A percentile compares a stretch with the other conserved stretches of the same genome.
Conservation (phyloP, 1,284 basidiomycete species). For the Fomes fomentarius region DNA sequence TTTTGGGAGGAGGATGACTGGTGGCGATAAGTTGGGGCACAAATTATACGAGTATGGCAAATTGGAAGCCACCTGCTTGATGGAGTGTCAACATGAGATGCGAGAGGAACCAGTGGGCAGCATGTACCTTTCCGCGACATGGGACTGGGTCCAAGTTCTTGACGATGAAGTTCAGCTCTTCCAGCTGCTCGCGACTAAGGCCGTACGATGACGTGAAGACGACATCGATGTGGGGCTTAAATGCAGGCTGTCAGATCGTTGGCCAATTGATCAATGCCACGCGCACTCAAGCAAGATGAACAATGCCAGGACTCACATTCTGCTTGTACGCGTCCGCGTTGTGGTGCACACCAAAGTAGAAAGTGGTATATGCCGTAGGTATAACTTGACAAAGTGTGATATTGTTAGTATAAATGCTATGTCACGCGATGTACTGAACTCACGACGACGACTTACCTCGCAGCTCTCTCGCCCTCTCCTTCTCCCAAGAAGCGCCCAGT, state of each 20-base stretch:
- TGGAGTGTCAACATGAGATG: no score
- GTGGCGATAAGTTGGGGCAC: slow-evolving; percentile 50
- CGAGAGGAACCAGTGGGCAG: no score
- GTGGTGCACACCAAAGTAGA: slow-evolving; percentile 70
- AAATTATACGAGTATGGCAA: slow-evolving; percentile 60
- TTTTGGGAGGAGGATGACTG: slow-evolving; percentile 57
- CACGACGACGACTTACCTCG: slow-evolving; percentile 51
- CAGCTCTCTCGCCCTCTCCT: slow-evolving; percentile 73
- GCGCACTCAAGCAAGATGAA: background rate
- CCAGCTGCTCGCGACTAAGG: slow-evolving; percentile 62
- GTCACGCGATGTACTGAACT: background rate
- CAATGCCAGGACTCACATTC: slow-evolving; percentile 38
- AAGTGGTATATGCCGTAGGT: slow-evolving; percentile 75
- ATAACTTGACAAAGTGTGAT: slow-evolving; percentile 50
- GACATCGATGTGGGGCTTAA: slow-evolving; percentile 65
- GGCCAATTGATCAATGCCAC: background rate
- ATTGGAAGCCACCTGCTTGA: slow-evolving; percentile 6
- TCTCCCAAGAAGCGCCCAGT: slow-evolving; percentile 79
- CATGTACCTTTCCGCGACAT: slow-evolving; percentile 18
- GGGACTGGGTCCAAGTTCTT: slow-evolving; percentile 49
- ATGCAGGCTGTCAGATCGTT: slow-evolving; percentile 34
- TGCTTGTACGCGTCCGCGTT: slow-evolving; percentile 41
- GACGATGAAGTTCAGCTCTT: slow-evolving; percentile 70
- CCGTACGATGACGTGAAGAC: slow-evolving; percentile 81
- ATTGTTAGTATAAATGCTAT: background rate